A percentile compares a stretch with the other conserved stretches of the same genome.
These are phyloP conservation scores for Torulaspora maleeae DNA, from an alignment of 805 yeast genomes.

Conservation along the genomic window DNA sequence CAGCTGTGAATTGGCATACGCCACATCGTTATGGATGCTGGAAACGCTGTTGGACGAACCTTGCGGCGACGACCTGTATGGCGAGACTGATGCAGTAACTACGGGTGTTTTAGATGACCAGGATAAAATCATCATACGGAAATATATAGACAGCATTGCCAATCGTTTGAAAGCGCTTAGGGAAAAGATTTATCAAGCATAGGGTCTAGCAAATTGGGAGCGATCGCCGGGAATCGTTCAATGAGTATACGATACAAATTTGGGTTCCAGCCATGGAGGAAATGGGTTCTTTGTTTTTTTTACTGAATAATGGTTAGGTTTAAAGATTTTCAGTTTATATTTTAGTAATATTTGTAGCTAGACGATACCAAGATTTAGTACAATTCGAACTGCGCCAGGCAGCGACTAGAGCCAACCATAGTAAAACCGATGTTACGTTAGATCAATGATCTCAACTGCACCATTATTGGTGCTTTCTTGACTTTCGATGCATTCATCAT, in stretches of 20 bases:
- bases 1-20: constrained; percentile 84
- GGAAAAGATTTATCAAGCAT: constrained; percentile 43
- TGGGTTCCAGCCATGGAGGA: neutral
- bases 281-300: constrained; percentile 1
- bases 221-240: no score
- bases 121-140: constrained; percentile 71
- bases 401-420: neutral
- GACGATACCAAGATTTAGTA: constrained; percentile 3
- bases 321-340: neutral
- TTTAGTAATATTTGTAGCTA: constrained; percentile 4
- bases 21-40: constrained; percentile 93
- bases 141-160: constrained; percentile 77
- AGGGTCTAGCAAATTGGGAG: neutral
- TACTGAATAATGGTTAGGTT: neutral
- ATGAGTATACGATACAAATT: neutral
- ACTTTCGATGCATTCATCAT: constrained; percentile 9
- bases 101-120: constrained; percentile 55
- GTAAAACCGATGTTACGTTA: constrained; percentile 11
- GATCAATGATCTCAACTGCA: constrained; percentile 18
- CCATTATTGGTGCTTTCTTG: neutral
- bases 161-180: constrained; percentile 69
- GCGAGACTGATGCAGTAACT: constrained; percentile 31
- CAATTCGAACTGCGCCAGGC: neutral
- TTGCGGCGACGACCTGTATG: constrained; percentile 26
- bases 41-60: constrained; percentile 68